These are phyloP conservation scores for Penicillium sclerotigenum DNA, from an alignment of 2,329 filamentous ascomycete species.

Conservation along the genomic window DNA sequence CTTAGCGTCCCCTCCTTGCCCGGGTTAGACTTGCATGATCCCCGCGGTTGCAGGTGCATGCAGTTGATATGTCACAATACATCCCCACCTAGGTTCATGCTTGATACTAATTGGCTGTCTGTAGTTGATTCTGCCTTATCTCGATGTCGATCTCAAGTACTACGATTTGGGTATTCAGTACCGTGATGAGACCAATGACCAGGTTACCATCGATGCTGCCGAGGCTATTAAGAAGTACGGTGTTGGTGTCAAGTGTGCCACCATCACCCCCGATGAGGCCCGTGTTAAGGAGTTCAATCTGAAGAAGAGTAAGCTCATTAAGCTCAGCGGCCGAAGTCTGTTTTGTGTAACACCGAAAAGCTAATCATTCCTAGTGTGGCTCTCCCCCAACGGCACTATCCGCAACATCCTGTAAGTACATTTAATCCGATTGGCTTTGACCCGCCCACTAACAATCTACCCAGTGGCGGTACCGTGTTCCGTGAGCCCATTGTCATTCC, in stretches of 20 bases:
- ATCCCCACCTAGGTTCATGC: not conserved
- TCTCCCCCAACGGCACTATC: constrained; percentile 91
- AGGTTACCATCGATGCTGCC: constrained; percentile 91
- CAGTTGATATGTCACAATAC: constrained; percentile 10
- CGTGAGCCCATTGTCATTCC: constrained; percentile 97
- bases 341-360: constrained; percentile 1
- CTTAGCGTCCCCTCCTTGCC: constrained; percentile 12
- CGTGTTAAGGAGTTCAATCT: constrained; percentile 97
- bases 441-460: constrained; percentile 19
- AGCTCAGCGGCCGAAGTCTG: constrained; percentile 31
- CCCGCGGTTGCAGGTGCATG: constrained; percentile 14
- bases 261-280: constrained; percentile 96
- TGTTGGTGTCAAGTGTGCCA: constrained; percentile 98
- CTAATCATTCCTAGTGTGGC: constrained; percentile 68
- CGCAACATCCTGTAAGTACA: constrained; percentile 58
- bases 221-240: constrained; percentile 99
- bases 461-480: constrained; percentile 88
- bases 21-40: constrained; percentile 18
- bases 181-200: constrained; percentile 92
- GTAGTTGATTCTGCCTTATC: constrained; percentile 86
- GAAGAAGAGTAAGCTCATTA: constrained; percentile 79
- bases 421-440: not conserved
- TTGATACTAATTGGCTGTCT: constrained; percentile 16
- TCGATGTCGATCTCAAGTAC: constrained; percentile 98
- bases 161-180: constrained; percentile 92